Percentiles rank a stretch among this genome's conserved stretches.
Evolutionary conservation across 495 filamentous ascomycete species (phyloP).

Genomic region (Penicillium daleae): DNA sequence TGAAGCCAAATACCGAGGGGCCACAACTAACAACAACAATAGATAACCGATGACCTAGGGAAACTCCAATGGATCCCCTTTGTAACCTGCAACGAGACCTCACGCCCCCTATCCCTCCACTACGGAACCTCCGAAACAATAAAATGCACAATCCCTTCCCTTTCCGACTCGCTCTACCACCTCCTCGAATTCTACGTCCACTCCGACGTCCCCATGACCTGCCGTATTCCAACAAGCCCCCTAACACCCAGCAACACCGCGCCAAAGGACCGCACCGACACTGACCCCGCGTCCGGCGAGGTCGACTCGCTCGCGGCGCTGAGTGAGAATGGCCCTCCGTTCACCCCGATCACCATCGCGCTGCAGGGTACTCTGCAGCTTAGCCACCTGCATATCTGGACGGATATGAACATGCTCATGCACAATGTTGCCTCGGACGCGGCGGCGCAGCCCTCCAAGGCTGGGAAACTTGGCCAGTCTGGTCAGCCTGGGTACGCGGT

Average conservation of each 20-base stretch:
- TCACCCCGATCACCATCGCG: constrained; percentile 77
- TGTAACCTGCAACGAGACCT: constrained; percentile 88
- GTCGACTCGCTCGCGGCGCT: constrained; percentile 34
- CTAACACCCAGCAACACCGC: constrained; percentile 28
- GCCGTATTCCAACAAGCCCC: constrained; percentile 84
- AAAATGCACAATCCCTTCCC: constrained; percentile 87
- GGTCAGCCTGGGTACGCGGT: constrained; percentile 68
- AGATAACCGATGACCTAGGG: constrained; percentile 79
- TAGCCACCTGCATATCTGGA: constrained; percentile 88
- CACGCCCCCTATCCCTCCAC: constrained; percentile 74
- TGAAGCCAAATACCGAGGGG: not conserved
- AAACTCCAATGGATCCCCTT: constrained; percentile 95
- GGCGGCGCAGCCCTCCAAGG: constrained; percentile 28
- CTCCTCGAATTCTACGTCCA: constrained; percentile 98
- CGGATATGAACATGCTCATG: constrained; percentile 82
- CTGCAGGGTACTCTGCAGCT: constrained; percentile 86
- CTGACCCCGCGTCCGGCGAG: constrained; percentile 21
- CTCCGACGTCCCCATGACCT: constrained; percentile 90
- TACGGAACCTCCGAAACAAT: constrained; percentile 80
- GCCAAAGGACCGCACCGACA: constrained; percentile 11
- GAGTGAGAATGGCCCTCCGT: constrained; percentile 48
- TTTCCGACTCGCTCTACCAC: constrained; percentile 91
- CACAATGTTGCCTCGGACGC: constrained; percentile 63
- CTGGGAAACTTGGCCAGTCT: constrained; percentile 26
- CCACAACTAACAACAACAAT: constrained; percentile 29